These are phyloP conservation scores for Tulasnella sp. DNA, from an alignment of 768 basidiomycete genomes.

Conservation along the genomic window DNA sequence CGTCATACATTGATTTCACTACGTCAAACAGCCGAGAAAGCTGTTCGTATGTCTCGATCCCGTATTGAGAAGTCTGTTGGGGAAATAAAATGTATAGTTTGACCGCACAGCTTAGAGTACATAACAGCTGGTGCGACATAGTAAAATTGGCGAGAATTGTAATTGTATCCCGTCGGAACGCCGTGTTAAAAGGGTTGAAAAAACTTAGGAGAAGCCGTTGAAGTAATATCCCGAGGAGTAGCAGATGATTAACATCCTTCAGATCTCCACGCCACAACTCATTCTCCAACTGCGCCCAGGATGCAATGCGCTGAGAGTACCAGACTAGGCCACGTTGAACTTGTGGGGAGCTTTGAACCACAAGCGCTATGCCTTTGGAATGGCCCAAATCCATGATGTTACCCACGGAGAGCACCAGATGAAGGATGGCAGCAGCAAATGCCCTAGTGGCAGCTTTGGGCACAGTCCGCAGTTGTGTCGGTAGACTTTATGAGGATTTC, in stretches of 20 bases:
- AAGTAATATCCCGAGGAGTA: too few relatives aligned
- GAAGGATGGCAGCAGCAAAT: not conserved
- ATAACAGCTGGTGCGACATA: not conserved
- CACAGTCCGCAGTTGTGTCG: too few relatives aligned
- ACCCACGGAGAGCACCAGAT: not conserved
- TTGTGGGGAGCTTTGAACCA: not conserved
- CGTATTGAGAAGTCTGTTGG: not conserved
- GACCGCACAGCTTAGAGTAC: not conserved
- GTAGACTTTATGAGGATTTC: too few relatives aligned
- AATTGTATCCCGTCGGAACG: too few relatives aligned
- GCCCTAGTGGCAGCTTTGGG: not conserved
- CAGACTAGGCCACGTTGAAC: too few relatives aligned
- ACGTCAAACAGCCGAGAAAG: not conserved
- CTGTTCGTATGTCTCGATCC: not conserved
- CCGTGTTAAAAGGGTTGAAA: too few relatives aligned
- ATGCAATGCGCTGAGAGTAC: too few relatives aligned
- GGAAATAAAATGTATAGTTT: not conserved
- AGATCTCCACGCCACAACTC: too few relatives aligned
- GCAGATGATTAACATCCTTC: too few relatives aligned
- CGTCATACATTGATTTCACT: not conserved
- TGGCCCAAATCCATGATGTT: not conserved
- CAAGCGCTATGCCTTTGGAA: not conserved
- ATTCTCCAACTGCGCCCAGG: too few relatives aligned
- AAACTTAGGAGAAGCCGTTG: too few relatives aligned
- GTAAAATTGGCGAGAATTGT: not conserved